Conservation (phyloP, 768 basidiomycete genomes). For the Pleurotus tuoliensis region DNA sequence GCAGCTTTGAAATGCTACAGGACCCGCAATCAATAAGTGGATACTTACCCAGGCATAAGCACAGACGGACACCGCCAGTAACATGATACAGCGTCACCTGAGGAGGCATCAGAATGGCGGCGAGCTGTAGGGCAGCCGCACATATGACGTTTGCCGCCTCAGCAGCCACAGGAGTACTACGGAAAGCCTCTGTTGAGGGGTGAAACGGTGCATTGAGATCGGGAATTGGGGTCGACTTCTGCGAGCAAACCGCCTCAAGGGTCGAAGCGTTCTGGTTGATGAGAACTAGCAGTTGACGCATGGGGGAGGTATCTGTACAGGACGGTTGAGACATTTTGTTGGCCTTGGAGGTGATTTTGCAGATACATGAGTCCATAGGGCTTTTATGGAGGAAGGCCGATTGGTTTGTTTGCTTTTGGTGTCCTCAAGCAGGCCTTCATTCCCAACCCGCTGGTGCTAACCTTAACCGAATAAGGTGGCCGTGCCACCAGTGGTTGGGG, state of each 20-base stretch:
- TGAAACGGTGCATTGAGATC: slow-evolving; percentile 19
- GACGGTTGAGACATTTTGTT: neutral
- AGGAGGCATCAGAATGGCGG: slow-evolving; percentile 23
- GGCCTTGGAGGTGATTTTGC: neutral
- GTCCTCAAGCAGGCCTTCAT: no score
- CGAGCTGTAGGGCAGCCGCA: slow-evolving; percentile 28
- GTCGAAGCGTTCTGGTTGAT: slow-evolving; percentile 18
- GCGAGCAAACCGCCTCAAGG: slow-evolving; percentile 14
- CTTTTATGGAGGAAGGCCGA: neutral
- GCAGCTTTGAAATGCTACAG: slow-evolving; percentile 23
- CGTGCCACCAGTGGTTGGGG: no score
- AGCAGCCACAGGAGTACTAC: slow-evolving; percentile 16
- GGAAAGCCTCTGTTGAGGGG: slow-evolving; percentile 23
- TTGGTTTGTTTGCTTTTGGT: no score
- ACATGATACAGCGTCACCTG: slow-evolving; percentile 20
- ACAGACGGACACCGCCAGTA: slow-evolving; percentile 21
- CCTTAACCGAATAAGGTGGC: no score
- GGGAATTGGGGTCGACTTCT: slow-evolving; percentile 16
- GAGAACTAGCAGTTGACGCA: slow-evolving; percentile 14
- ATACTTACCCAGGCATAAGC: neutral
- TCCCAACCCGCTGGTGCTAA: no score
- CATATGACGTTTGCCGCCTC: slow-evolving; percentile 26
- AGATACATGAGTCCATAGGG: neutral
- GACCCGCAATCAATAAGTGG: neutral
- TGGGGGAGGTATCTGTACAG: neutral